Evolutionary conservation across 2,329 filamentous ascomycete genomes (phyloP).

Genomic region (Arthrobotrys sinensis): DNA sequence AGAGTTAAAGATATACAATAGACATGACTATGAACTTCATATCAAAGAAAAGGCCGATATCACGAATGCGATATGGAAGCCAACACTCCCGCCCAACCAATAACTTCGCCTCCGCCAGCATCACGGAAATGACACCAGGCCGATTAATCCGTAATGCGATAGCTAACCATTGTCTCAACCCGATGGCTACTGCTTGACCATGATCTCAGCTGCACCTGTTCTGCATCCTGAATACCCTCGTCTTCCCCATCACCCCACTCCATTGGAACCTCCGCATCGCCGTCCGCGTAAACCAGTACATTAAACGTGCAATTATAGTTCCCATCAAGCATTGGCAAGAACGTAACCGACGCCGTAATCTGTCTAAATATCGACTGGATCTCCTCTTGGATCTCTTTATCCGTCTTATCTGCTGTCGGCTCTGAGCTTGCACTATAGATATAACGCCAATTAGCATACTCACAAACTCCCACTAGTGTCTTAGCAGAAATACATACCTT

Average conservation of each 20-base stretch:
- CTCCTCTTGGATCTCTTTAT: conserved; percentile 92
- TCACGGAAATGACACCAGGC: not conserved
- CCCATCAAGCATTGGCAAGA: conserved; percentile 91
- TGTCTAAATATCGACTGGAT: conserved; percentile 98
- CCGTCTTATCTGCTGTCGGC: conserved; percentile 79
- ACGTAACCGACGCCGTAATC: conserved; percentile 97
- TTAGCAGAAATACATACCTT: conserved; percentile 68
- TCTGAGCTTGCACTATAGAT: conserved; percentile 63
- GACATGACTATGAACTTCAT: conserved; percentile 10
- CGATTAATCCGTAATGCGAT: conserved; percentile 74
- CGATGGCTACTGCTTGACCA: conserved; percentile 96
- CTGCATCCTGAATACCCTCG: conserved; percentile 87
- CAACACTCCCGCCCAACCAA: not conserved
- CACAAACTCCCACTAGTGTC: not conserved
- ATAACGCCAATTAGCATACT: conserved; percentile 18
- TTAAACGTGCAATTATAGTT: conserved; percentile 91
- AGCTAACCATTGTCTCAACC: conserved; percentile 96
- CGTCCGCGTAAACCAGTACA: conserved; percentile 96
- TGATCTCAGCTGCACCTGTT: conserved; percentile 93
- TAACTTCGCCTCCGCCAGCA: not conserved
- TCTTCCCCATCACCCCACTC: conserved; percentile 99
- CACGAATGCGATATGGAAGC: not conserved
- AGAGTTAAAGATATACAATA: conserved; percentile 2
- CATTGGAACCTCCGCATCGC: conserved; percentile 88
- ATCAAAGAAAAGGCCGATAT: not conserved